phyloP scores from a whole-genome alignment of 2,329 filamentous ascomycete species.

The Elsinoe ampelina region DNA sequence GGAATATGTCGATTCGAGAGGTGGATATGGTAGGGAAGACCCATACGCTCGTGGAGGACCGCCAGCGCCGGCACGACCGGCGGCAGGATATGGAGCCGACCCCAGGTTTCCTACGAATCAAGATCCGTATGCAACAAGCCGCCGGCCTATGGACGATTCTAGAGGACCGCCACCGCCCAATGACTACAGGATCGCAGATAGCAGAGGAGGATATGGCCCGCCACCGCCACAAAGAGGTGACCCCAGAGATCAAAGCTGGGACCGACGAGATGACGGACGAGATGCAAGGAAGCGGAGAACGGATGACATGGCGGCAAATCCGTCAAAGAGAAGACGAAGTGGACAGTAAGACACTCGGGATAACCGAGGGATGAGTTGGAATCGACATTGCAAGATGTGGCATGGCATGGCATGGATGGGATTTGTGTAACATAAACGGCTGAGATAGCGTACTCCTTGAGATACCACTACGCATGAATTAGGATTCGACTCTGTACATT shows the following conservation, averaged over 20 bases:
- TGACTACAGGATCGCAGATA: slow-evolving; percentile 1
- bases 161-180: not conserved
- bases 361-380: not conserved
- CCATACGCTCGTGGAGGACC: slow-evolving; percentile 10
- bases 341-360: not conserved
- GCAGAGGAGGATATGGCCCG: slow-evolving; percentile 6
- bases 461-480: slow-evolving; percentile 3
- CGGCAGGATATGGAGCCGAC: not conserved
- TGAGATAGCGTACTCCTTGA: not conserved
- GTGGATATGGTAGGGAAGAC: slow-evolving; percentile 8
- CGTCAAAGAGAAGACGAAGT: slow-evolving; percentile 17
- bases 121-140: slow-evolving; percentile 14
- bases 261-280: slow-evolving; percentile 5
- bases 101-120: not conserved
- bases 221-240: slow-evolving; percentile 3
- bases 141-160: slow-evolving; percentile 6
- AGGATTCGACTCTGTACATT: not conserved
- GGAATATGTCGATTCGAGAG: not conserved
- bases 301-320: slow-evolving; percentile 14
- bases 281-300: slow-evolving; percentile 16
- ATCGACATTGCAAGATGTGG: not conserved
- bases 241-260: slow-evolving; percentile 13
- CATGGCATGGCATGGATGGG: not conserved
- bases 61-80: not conserved
- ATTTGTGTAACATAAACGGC: not conserved